Evolutionary conservation across 345 rosid species (phyloP).

Genomic region (Citrus cavaleriei): DNA sequence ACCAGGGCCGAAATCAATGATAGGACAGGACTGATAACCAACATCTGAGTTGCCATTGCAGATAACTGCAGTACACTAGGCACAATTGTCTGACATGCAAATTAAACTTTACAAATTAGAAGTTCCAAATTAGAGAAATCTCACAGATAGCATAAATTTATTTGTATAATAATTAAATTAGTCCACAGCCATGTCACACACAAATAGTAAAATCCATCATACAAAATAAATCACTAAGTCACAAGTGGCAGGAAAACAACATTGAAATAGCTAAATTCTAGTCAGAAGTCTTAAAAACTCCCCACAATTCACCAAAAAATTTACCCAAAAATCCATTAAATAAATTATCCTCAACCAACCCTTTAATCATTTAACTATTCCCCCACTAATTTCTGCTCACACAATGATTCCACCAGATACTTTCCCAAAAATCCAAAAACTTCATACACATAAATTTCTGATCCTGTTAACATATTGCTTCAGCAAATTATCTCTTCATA

Average conservation of each 20-base stretch:
- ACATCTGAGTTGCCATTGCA: slow-evolving; percentile 79
- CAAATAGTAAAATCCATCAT: not conserved
- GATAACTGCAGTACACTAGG: slow-evolving; percentile 75
- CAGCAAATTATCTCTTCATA: not conserved
- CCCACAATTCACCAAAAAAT: not conserved
- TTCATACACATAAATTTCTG: not conserved
- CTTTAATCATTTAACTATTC: not conserved
- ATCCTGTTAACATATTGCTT: not conserved
- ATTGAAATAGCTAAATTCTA: not conserved
- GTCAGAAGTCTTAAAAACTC: not conserved
- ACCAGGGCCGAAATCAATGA: slow-evolving; percentile 80
- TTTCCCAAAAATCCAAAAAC: not conserved
- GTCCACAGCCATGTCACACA: not conserved
- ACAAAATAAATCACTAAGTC: not conserved
- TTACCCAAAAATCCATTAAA: not conserved
- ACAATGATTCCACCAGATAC: not conserved
- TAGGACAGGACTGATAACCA: slow-evolving; percentile 71
- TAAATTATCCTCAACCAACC: not conserved
- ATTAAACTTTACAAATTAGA: not conserved
- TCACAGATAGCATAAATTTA: not conserved
- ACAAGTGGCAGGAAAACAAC: not conserved
- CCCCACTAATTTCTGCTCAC: not conserved
- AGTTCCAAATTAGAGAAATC: not conserved
- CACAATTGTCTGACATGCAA: slow-evolving; percentile 59
- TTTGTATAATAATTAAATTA: not conserved